Conservation (phyloP, 306 rosid genomes). For the Fagus sylvatica region DNA sequence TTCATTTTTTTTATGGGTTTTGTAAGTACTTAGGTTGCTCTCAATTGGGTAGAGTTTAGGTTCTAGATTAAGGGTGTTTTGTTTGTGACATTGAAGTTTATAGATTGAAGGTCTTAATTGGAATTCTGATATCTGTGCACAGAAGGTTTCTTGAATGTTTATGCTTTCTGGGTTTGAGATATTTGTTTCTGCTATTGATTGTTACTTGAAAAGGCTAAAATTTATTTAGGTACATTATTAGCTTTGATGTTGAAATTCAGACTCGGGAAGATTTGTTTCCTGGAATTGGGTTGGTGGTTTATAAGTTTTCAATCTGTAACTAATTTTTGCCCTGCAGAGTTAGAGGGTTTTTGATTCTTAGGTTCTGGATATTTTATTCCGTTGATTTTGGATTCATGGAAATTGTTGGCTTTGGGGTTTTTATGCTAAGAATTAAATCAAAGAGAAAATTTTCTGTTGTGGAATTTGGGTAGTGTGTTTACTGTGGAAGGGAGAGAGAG, state of each 20-base stretch:
- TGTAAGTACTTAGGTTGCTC: not conserved
- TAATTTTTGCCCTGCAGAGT: not conserved
- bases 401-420: constrained; percentile 20
- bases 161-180: constrained; percentile 10
- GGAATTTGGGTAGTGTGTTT: constrained; percentile 35
- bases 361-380: constrained; percentile 18
- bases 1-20: constrained; percentile 18
- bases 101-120: not conserved
- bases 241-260: constrained; percentile 19
- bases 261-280: constrained; percentile 12
- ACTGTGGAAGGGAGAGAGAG: constrained; percentile 34
- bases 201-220: not conserved
- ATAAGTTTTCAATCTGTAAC: constrained; percentile 3
- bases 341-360: constrained; percentile 3
- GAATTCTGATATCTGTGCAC: not conserved
- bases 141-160: constrained; percentile 14
- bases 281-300: constrained; percentile 17
- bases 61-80: constrained; percentile 10
- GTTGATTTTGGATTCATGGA: constrained; percentile 37
- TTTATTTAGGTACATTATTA: not conserved
- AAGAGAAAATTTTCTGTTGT: constrained; percentile 32
- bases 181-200: constrained; percentile 14
- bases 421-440: constrained; percentile 33
- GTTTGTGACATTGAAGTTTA: constrained; percentile 18
- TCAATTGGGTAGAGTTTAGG: constrained; percentile 19